These are phyloP conservation scores for Microcera coccophila DNA, from an alignment of 2,329 filamentous ascomycete genomes.

Conservation along the genomic window DNA sequence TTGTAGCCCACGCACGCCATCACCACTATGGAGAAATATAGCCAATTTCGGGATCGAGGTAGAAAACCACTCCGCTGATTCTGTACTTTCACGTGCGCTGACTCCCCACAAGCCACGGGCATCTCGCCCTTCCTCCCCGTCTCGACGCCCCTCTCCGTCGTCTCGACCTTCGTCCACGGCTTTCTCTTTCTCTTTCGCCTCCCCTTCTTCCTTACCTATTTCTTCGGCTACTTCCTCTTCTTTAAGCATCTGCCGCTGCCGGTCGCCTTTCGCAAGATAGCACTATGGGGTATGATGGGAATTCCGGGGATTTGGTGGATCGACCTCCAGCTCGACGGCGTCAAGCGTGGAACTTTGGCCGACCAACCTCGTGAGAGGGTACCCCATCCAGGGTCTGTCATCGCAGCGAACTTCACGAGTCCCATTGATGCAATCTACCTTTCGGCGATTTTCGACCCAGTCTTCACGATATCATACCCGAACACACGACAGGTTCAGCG, in stretches of 20 bases:
- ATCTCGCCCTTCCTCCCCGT: conserved; percentile 94
- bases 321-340: conserved; percentile 95
- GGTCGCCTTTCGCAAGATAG: conserved; percentile 66
- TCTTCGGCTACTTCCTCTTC: conserved; percentile 69
- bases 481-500: conserved; percentile 67
- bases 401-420: conserved; percentile 86
- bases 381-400: conserved; percentile 74
- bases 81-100: conserved; percentile 3
- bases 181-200: conserved; percentile 78
- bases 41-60: conserved; percentile 89
- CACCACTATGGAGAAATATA: conserved; percentile 81
- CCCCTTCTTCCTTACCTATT: conserved; percentile 68
- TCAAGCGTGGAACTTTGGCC: conserved; percentile 82
- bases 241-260: conserved; percentile 75
- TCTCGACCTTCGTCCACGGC: conserved; percentile 61
- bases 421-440: conserved; percentile 92
- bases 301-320: conserved; percentile 97
- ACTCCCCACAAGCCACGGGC: conserved; percentile 67
- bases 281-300: conserved; percentile 81
- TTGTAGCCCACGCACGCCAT: conserved; percentile 1
- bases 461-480: conserved; percentile 87
- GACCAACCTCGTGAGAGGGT: conserved; percentile 70
- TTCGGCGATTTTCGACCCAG: conserved; percentile 90
- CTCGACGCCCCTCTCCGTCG: conserved; percentile 57
- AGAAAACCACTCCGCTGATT: conserved; percentile 20